Evolutionary conservation across 2,329 filamentous ascomycete species (phyloP), one percentile per base, ranked within the genome.

Genomic region (Cordyceps militaris): DNA sequence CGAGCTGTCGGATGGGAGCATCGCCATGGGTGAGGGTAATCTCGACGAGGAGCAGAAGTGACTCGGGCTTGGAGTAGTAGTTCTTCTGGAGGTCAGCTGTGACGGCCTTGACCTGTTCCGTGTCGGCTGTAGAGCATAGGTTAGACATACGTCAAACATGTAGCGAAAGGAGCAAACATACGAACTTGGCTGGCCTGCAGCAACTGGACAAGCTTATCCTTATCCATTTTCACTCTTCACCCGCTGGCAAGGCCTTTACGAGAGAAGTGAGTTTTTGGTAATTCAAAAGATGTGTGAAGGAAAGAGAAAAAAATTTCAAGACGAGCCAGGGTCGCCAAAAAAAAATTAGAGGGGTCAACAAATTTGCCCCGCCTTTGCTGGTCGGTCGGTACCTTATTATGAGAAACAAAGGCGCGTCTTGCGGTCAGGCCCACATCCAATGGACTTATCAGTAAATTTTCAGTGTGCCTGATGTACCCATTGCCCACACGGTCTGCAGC

Each of bases 11-110:
- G 57, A 97, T 80, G 64, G 86, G 83, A 48, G 81, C 71, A 68
- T 85, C 79, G 60, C 85, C 79, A 73, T 96, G 87, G 59, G 87
- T 89, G 66, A 91, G 88, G 65, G 95, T 82, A 67, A 97, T 86
- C 75, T 97, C 91, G 65, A 97, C 83, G 62, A 97, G 87, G 66
- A 89, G 85, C 57, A 93, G 81, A 59, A 97, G 84, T 16, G 91
- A 90, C 67, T 91, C 84, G 40, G 93, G 88, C 65, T 91, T 84
- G 67, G 85, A 86, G 79, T 96, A 97, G 80, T 90, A 97, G 75
- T 89, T 89, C 74, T 95, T 94, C 75, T 96, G 92, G 60, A 97
- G 84, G 67, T 91, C 86, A 59, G 88, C 85, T 19, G 93, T 99
- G 62, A 92, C 91, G 64, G 88, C 85, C 82, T 97, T 95, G 73